Percentiles rank a stretch among this genome's conserved stretches.
Conservation (phyloP, 805 yeast genomes). For the Cyberlindnera euphorbiae region DNA sequence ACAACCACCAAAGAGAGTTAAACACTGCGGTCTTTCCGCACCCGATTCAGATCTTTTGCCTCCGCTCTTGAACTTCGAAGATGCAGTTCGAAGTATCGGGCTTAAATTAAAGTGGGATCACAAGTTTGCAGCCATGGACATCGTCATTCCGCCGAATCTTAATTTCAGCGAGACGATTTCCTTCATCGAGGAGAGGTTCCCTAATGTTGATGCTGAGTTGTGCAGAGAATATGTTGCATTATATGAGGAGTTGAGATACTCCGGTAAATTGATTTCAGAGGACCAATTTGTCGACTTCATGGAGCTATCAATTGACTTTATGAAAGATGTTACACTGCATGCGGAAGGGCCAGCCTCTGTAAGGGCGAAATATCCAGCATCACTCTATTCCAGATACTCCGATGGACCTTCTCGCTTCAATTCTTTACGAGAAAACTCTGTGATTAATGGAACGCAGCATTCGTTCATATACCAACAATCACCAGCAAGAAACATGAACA, state of each 20-base stretch:
- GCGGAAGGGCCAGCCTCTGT: neutral
- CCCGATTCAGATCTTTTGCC: constrained; percentile 35
- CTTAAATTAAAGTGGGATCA: constrained; percentile 52
- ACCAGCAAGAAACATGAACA: no score
- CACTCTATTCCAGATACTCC: constrained; percentile 6
- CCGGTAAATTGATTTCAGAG: constrained; percentile 56
- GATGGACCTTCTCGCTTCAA: constrained; percentile 4
- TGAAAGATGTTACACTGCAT: constrained; percentile 21
- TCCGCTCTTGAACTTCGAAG: constrained; percentile 41
- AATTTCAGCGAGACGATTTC: constrained; percentile 40
- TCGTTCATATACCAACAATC: no score
- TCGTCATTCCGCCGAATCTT: constrained; percentile 33
- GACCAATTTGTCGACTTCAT: constrained; percentile 58
- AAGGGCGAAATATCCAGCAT: constrained; percentile 4
- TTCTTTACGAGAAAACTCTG: constrained; percentile 6
- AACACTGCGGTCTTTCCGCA: constrained; percentile 50
- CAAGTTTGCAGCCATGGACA: constrained; percentile 31
- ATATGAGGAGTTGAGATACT: constrained; percentile 67
- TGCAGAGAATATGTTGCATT: constrained; percentile 37
- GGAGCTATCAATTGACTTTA: constrained; percentile 34
- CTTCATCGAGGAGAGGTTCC: constrained; percentile 26
- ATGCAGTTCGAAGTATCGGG: constrained; percentile 54
- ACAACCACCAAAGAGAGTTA: constrained; percentile 37
- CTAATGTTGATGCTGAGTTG: constrained; percentile 16
- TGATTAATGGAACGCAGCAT: no score